Base-by-base conservation (phyloP, 2,329 filamentous ascomycete species). In the Penicillium freii region DNA sequence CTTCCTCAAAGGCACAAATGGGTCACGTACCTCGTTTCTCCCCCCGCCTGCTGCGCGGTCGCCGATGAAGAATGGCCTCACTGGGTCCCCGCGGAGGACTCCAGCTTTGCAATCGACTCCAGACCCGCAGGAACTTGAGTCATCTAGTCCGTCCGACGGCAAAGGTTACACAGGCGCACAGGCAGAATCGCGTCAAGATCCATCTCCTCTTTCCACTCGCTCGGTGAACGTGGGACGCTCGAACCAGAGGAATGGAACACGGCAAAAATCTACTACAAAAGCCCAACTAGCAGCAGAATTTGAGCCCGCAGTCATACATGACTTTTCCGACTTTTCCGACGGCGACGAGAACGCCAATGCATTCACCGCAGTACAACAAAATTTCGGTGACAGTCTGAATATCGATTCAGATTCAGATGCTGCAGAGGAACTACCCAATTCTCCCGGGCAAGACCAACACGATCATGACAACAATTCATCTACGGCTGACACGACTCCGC, bases 11-110 rank as follows among this genome's bases (percentile, higher is more conserved):
- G 64, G 69, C 42, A 63, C 68, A 23, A 72, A 72, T 57, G 66
- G 66, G 21, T 64, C 70, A 50, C 73, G 73, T 43, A 66, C 62
- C 40, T 68, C 71, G 36, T 74, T 71, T 51, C 60, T 77, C 4
- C 77, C 72, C 15, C 73, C 73, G 11, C 73, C 76, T 11, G 69
- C 76, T 51, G 75, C 77, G 10, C 73, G 75, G 53, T 80, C 79
- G 21, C 78, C 79, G 2, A 72, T 75, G 49, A 81, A 80, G 66
- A 73, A 73, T 21, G 71, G 73, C 27, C 64, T 79, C 51, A 73
- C 70, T 49, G 75, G 76, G 7, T 76, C 75, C 42, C 74, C 78
- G 4, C 74, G 76, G 44, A 71, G 75, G 57, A 77, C 76, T 5
- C 73, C 75, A 4, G 72, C 70, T 25, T 57, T 78, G 54, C 72